Evolutionary conservation across 352 stramenopile species (phyloP), one percentile per base, ranked within the genome.

Genomic region (Globisporangium nagaii): DNA sequence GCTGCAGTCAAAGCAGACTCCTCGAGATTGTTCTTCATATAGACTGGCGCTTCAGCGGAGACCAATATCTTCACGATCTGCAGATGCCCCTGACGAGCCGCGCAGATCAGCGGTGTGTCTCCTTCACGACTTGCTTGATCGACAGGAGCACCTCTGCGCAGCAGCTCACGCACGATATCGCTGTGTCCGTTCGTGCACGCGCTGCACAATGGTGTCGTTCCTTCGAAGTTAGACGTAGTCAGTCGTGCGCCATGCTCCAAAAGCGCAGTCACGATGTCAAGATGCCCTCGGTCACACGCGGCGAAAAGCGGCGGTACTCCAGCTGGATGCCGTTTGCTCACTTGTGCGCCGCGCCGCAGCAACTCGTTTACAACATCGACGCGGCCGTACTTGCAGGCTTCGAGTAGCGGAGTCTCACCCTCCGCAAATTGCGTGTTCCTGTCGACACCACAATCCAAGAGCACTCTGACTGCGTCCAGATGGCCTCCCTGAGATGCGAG

Each of bases 1-100:
- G 47, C 47, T 15, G 32, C 32, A 25, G 47, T 44, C 47, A 54
- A 22, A 6, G 47, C 15, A 3, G 47, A 35, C 47, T 54, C 47
- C 7, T 22, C 34, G 25, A 15, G 10, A 13, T 3, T 5, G 4
- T 54, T 54, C 24, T 0, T n/a, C 34, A 13, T 22, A 10, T 54
- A 22, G 24, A 53, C 9, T 12, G 31, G 41, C 20, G 31, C 45
- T 20, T 25, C 13, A 9, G 8, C n/a, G 13, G 6, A n/a, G 31
- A 53, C 41, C 19, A 53, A 20, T 3, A 37, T 13, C 15, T 41
- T 20, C 32, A 54, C 34, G 22, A 44, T 35, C 19, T 28, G 22
- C 13, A 44, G 8, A 9, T 44, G 22, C 12, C 47, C 47, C 3
- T 35, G 22, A 17, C 24, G 47, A 27, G 47, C 24, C 19, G 47